phyloP scores from a whole-genome alignment of 257 asterid genomes.

The Coffea eugenioides region DNA sequence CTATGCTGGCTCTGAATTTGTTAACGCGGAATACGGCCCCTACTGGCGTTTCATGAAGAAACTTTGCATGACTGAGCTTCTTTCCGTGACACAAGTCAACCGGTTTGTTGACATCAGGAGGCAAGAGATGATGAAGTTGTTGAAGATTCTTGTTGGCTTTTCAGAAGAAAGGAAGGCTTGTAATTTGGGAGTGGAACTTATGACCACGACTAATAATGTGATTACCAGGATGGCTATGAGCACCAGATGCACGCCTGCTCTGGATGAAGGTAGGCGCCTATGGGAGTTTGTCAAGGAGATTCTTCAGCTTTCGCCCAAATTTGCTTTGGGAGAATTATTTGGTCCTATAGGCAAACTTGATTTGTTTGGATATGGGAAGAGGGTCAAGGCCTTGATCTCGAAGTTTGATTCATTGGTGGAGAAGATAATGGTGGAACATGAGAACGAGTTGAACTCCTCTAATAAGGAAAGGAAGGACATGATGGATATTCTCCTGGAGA shows the following conservation, averaged over 20 bases:
- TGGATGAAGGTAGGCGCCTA: conserved; percentile 42
- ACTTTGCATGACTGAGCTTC: conserved; percentile 62
- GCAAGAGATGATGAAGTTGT: conserved; percentile 23
- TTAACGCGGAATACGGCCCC: conserved; percentile 51
- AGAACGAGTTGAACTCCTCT: conserved; percentile 24
- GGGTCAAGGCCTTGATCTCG: conserved; percentile 34
- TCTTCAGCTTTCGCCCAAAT: conserved; percentile 39
- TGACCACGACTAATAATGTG: conserved; percentile 42
- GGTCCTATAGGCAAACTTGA: conserved; percentile 59
- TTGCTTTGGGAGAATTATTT: conserved; percentile 46
- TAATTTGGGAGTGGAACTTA: conserved; percentile 48
- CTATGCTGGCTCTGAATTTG: conserved; percentile 51
- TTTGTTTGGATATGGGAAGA: conserved; percentile 51
- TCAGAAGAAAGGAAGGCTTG: conserved; percentile 29
- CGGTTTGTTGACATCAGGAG: conserved; percentile 14
- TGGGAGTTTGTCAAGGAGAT: conserved; percentile 46
- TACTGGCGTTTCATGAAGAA: conserved; percentile 77
- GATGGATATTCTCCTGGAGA: conserved; percentile 57
- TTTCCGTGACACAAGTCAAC: conserved; percentile 44
- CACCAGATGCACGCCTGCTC: conserved; percentile 42
- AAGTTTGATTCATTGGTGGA: conserved; percentile 56
- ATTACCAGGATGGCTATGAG: conserved; percentile 51
- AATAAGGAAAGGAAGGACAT: conserved; percentile 35
- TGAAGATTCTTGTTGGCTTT: conserved; percentile 14
- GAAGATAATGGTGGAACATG: conserved; percentile 48